Evolutionary conservation across 2,329 filamentous ascomycete species (phyloP), one percentile per base, ranked within the genome.

Genomic region (Immersiporthe knoxdaviesiana): DNA sequence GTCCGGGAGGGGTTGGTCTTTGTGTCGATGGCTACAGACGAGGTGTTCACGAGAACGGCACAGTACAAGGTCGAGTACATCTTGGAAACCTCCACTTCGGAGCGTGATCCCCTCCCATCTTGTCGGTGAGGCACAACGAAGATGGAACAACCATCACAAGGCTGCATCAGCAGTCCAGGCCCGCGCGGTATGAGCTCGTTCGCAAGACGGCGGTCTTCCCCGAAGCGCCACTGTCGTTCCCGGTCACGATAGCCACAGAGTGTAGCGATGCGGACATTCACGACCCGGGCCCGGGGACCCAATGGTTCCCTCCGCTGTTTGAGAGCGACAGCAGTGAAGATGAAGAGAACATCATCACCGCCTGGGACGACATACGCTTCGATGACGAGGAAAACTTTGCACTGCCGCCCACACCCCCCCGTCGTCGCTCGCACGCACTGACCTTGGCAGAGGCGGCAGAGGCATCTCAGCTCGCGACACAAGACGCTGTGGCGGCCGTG

Each of bases 1-100:
- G 90, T 97, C 66, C 91, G 95, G 79, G 92, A 97, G 84, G 95
- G 96, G 59, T 91, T 97, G 86, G 88, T 98, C 0, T 97, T 97
- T 76, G 86, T 98, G 37, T 88, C 92, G 60, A 97, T 97, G 94
- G 87, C 89, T 54, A 87, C 90, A 50, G 90, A 97, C 73, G 90
- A 96, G 70, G 82, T 96, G 1, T 81, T 96, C 58, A 87, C 84
- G 27, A 86, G 90, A 69, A 96, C 93, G 14, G 87, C 91, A 8
- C 86, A 89, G 70, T 95, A 95, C 77, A 88, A 92, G 73, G 90
- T 95, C 35, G 88, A 91, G 73, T 93, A 91, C 74, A 79, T 82
- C 1, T 72, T 71, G 2, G 24, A 75, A 75, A 60, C 70, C 72
- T 44, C 73, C 72, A 61, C 71, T 64, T 39, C 54, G 50, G 65